These are phyloP conservation scores for Umbilicus rupestris DNA, from an alignment of 164 flowering plant species.

Conservation along the genomic window DNA sequence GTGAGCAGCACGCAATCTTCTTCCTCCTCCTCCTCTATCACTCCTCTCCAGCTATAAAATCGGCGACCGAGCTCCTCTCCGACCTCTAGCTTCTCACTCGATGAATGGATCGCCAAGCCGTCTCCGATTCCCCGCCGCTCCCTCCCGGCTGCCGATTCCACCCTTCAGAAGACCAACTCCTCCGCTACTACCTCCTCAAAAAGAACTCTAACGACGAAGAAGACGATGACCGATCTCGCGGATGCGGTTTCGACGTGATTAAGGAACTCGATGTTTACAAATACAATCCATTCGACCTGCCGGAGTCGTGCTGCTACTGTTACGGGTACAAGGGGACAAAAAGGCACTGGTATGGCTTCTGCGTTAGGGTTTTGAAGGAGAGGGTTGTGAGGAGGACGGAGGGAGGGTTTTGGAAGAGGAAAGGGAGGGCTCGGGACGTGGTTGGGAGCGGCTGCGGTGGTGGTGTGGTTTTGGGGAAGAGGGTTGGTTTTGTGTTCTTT, in stretches of 20 bases:
- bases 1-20: conserved; percentile 2
- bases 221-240: not conserved
- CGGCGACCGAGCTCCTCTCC: not conserved
- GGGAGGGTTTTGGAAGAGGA: conserved; percentile 30
- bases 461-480: conserved; percentile 28
- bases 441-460: conserved; percentile 17
- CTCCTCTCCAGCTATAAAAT: not conserved
- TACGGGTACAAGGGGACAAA: conserved; percentile 36
- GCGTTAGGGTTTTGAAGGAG: conserved; percentile 15
- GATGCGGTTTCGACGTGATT: conserved; percentile 21
- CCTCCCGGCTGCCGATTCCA: conserved; percentile 48
- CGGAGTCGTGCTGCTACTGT: conserved; percentile 28
- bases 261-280: conserved; percentile 34
- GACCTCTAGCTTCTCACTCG: not conserved
- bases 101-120: not conserved
- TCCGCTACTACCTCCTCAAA: conserved; percentile 30
- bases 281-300: conserved; percentile 36
- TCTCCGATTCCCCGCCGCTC: conserved; percentile 8
- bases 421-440: conserved; percentile 29
- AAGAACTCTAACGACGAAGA: conserved; percentile 12
- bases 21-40: not conserved
- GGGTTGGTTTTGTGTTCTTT: conserved; percentile 38
- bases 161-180: conserved; percentile 42
- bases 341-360: conserved; percentile 46
- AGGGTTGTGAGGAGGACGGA: conserved; percentile 19